Evolutionary conservation across 345 rosid species (phyloP), one percentile per base, ranked within the genome.

Genomic region (Mangifera indica): DNA sequence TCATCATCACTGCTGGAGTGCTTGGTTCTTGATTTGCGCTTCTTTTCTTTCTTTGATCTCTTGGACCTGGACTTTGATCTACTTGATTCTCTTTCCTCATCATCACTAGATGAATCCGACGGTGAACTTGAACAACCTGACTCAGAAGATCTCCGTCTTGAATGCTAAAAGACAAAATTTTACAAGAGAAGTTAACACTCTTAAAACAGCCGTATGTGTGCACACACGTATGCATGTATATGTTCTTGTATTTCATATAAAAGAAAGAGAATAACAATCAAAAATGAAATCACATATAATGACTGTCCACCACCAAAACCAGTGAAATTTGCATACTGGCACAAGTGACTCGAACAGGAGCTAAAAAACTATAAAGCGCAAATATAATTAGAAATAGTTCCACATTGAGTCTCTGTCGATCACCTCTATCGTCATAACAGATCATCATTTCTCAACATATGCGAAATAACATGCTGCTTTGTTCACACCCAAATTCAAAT

Each of bases 41-140:
- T 91, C 87, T 84, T 96, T 29, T 29, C 32, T 69, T 87, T 91
- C 82, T 73, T 86, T 8, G 80, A 70, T 82, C 84, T 83, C 73
- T 76, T 89, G 18, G 91, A 88, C 82, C 89, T 87, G 18, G 98
- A 87, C 81, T 86, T 95, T 7, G 89, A 90, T 82, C 88, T 87
- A 83, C 84, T 86, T 12, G 88, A 78, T 74, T 91, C 97, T 67
- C 76, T 82, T 60, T 81, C 89, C 29, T 88, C 97, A 8, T 83
- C 95, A n/a, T 91, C 97, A 26, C 89, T 83, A 67, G 94, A 92
- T 71, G 86, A 79, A 53, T 89, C 98, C 1, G 97, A 81, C 20
- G 93, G 89, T 24, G 97, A 86, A 81, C 87, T 76, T 7, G 84
- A 74, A 10, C 87, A 84, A 79, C 87, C 80, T 20, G 87, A 84